A percentile compares a stretch with the other conserved stretches of the same genome.
Conservation (phyloP, 257 asterid genomes). For the Solanum neorickii region DNA sequence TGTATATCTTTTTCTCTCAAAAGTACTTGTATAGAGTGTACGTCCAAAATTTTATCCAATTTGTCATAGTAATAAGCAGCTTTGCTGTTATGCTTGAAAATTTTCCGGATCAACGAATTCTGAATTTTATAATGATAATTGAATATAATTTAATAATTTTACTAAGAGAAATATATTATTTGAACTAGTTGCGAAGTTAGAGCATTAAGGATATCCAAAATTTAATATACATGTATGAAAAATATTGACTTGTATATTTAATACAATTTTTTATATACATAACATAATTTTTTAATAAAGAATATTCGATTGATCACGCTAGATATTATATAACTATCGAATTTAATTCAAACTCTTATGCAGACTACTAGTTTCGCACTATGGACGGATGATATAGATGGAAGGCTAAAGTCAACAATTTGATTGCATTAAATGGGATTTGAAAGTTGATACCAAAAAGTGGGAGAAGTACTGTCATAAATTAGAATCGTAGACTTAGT, state of each 20-base stretch:
- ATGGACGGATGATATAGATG: not conserved
- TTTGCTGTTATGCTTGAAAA: not conserved
- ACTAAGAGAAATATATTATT: too few species aligned
- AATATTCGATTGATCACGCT: fast-evolving
- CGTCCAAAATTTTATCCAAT: not conserved
- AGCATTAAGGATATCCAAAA: fast-evolving
- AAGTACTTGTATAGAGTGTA: not conserved
- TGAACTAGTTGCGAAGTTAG: fast-evolving
- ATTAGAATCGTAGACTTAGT: not conserved
- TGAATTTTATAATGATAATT: not conserved
- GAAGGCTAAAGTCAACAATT: not conserved
- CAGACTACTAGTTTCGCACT: too few species aligned
- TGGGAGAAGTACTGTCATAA: not conserved
- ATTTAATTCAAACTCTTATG: not conserved
- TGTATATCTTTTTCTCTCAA: not conserved
- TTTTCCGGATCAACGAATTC: not conserved
- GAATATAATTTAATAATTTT: too few species aligned
- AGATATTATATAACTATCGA: too few species aligned
- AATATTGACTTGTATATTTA: too few species aligned
- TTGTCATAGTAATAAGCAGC: not conserved
- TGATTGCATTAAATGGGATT: not conserved
- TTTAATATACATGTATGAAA: too few species aligned
- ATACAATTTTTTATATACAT: fast-evolving
- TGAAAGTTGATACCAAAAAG: not conserved
- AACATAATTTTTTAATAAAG: fast-evolving